A percentile compares a stretch with the other conserved stretches of the same genome.
Evolutionary conservation across 2,329 filamentous ascomycete genomes (phyloP).

Genomic region (Cytospora piceicola): DNA sequence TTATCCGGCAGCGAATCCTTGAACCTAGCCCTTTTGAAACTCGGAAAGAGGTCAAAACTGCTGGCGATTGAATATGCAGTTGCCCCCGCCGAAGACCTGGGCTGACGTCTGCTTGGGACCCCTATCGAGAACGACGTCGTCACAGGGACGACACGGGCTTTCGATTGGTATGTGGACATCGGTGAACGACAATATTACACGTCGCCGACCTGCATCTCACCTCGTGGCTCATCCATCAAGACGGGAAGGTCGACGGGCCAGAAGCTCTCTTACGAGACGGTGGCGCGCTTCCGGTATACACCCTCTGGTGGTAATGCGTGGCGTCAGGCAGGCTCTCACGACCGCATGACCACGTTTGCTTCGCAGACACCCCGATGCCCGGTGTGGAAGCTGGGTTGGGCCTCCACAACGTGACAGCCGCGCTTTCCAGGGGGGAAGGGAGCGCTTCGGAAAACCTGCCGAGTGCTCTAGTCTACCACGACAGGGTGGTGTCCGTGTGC

Average conservation of each 20-base stretch:
- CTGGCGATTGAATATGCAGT: not conserved
- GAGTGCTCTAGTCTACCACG: not conserved
- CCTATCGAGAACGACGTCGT: not conserved
- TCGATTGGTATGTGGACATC: not conserved
- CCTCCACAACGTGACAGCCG: slow-evolving; percentile 13
- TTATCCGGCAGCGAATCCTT: slow-evolving; percentile 17
- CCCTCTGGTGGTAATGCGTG: not conserved
- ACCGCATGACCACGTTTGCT: not conserved
- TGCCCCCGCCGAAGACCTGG: not conserved
- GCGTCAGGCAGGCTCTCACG: not conserved
- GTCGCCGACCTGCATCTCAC: slow-evolving; percentile 8
- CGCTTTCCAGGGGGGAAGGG: slow-evolving; percentile 4
- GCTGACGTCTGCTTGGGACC: not conserved
- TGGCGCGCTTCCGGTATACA: slow-evolving; percentile 15
- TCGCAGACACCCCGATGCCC: slow-evolving; percentile 7
- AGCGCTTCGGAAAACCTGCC: not conserved
- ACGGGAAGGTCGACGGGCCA: slow-evolving; percentile 19
- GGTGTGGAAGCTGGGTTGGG: slow-evolving; percentile 8
- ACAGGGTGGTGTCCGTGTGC: not conserved
- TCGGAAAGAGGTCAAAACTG: not conserved
- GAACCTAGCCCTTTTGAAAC: not conserved
- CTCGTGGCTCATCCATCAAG: slow-evolving; percentile 6
- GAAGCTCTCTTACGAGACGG: not conserved
- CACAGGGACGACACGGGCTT: not conserved
- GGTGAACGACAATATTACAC: slow-evolving; percentile 1